These are phyloP conservation scores for Brachypodium distachyon DNA, from an alignment of 202 grass and related monocot genomes.

Conservation along the genomic window DNA sequence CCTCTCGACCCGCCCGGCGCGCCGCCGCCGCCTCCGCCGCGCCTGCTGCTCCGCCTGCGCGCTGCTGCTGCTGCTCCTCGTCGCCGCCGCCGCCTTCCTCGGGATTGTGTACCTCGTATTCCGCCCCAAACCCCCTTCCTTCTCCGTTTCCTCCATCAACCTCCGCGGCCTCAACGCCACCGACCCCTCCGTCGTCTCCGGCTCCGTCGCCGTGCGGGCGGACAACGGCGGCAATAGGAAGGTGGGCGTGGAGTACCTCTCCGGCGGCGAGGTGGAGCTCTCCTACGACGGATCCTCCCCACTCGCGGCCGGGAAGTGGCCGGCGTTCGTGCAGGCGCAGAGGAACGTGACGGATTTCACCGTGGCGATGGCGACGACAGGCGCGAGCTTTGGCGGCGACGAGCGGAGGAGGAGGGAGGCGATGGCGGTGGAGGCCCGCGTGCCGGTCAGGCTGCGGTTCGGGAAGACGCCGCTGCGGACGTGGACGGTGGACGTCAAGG, in stretches of 20 bases:
- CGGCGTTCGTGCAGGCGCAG: slow-evolving; percentile 43
- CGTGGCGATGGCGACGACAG: not conserved
- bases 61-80: not conserved
- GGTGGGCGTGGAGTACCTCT: slow-evolving; percentile 51
- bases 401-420: slow-evolving; percentile 25
- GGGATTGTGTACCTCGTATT: slow-evolving; percentile 43
- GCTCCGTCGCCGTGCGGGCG: slow-evolving; percentile 32
- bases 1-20: slow-evolving; percentile 22
- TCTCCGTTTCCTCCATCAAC: slow-evolving; percentile 44
- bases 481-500: slow-evolving; percentile 52
- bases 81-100: slow-evolving; percentile 15
- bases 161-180: slow-evolving; percentile 33
- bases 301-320: slow-evolving; percentile 51
- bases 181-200: slow-evolving; percentile 16
- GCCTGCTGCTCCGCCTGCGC: slow-evolving; percentile 18
- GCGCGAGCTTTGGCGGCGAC: slow-evolving; percentile 20
- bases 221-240: slow-evolving; percentile 44
- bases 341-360: slow-evolving; percentile 46
- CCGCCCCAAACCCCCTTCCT: slow-evolving; percentile 45
- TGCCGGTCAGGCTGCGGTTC: slow-evolving; percentile 42
- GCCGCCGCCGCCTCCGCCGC: slow-evolving; percentile 1
- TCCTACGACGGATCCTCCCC: slow-evolving; percentile 31
- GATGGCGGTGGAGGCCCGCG: slow-evolving; percentile 24
- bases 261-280: slow-evolving; percentile 24
- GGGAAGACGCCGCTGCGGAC: slow-evolving; percentile 37